Evolutionary conservation across 495 filamentous ascomycete genomes (phyloP), one percentile per base, ranked within the genome.

Genomic region (Penicillium canescens): DNA sequence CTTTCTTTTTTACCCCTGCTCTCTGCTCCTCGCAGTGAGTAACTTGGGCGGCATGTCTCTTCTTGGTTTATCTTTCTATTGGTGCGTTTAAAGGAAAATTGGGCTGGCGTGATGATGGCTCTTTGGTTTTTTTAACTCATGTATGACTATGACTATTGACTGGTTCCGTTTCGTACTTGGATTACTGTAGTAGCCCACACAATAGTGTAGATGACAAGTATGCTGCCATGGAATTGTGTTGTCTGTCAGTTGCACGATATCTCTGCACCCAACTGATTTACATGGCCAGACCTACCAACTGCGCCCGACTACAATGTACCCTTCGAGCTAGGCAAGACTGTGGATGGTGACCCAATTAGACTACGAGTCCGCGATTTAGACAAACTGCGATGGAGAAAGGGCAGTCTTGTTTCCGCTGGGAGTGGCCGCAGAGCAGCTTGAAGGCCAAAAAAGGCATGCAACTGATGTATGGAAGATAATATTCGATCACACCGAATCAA

Each of bases 361-460:
- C 3, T 23, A 61, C 61, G n/a, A 55, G 57, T 20, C 49, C 34
- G n/a, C 56, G 54, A 13, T 56, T 18, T 45, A 52, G 53, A 53
- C 41, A 28, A 24, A 57, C 42, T 6, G 62, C 63, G 24, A 54
- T 62, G 11, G 44, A 63, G 51, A 50, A 53, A 6, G 57, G 60
- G 36, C 55, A 66, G 45, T 66, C 58, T 60, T 58, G 51, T 26
- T 66, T 60, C 41, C 49, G 40, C 26, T 68, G 62, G 57, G 46
- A 63, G 49, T 56, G 65, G 31, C 28, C 28, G 9, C 8, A 31
- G 28, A 31, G 28, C 9, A 31, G 28, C 28, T 31, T 31, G 6
- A 10, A 31, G 8, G 28, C 6, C 28, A 7, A 31, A 31, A 10
- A 5, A 31, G 28, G 5, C 5, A 31, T 10, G 28, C 28, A 31